Evolutionary conservation across 345 rosid genomes (phyloP).

Genomic region (Eucalyptus pauciflora): DNA sequence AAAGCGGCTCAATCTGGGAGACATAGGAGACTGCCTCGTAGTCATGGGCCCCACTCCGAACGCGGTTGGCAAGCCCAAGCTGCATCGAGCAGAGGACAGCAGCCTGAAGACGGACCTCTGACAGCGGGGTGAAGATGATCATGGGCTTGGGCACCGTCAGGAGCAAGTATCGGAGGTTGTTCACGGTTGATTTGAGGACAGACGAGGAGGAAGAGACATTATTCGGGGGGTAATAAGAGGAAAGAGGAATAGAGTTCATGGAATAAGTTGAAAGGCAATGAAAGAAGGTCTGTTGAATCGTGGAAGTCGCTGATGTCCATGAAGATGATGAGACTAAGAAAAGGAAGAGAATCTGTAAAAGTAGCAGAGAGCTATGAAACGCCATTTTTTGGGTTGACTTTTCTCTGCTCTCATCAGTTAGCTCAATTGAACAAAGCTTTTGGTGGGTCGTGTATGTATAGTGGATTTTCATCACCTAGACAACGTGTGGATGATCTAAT

Average conservation of each 20-base stretch:
- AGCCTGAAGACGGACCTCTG: conserved; percentile 45
- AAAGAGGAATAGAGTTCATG: neutral
- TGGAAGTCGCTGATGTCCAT: neutral
- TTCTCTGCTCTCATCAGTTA: neutral
- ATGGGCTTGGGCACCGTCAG: conserved; percentile 42
- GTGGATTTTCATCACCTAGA: neutral
- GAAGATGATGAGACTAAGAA: conserved; percentile 2
- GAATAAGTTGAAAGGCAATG: conserved; percentile 26
- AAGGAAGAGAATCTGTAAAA: neutral
- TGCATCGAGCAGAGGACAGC: conserved; percentile 35
- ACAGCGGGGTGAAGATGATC: conserved; percentile 38
- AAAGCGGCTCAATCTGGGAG: conserved; percentile 32
- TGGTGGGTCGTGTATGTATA: neutral
- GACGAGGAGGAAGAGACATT: conserved; percentile 14
- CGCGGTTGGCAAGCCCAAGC: conserved; percentile 21
- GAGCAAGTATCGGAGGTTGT: conserved; percentile 30
- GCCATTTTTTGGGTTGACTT: neutral
- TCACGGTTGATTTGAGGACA: conserved; percentile 30
- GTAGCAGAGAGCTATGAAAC: neutral
- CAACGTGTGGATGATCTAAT: neutral
- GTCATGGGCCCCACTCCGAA: conserved; percentile 63
- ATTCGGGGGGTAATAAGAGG: conserved; percentile 14
- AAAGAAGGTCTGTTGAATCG: conserved; percentile 23
- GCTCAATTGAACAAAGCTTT: neutral
- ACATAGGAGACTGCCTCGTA: conserved; percentile 49